Evolutionary conservation across 495 filamentous ascomycete genomes (phyloP).

Genomic region (Copromyces sp.): DNA sequence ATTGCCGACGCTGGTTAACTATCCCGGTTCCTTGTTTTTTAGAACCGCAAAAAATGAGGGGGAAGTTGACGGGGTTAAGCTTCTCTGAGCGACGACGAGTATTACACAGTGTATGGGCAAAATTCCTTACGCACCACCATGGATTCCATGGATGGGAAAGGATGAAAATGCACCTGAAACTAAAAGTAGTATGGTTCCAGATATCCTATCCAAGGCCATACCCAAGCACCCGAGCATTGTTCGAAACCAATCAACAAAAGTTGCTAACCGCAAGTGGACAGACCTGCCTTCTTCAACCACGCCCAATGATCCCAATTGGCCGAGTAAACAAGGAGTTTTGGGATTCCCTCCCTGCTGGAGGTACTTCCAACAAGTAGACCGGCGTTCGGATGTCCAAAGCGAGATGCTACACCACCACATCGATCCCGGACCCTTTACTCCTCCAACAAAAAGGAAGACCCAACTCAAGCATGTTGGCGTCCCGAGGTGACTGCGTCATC

Average conservation of each 20-base stretch:
- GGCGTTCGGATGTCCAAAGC: neutral
- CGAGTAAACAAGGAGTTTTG: neutral
- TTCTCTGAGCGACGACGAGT: neutral
- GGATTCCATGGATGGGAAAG: neutral
- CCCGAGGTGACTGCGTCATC: neutral
- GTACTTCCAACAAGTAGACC: neutral
- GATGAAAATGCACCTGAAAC: constrained; percentile 6
- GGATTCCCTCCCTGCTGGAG: neutral
- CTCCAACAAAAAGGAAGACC: neutral
- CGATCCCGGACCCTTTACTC: neutral
- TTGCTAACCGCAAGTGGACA: neutral
- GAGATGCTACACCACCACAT: neutral
- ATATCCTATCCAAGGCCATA: neutral
- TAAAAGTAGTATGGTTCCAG: constrained; percentile 2
- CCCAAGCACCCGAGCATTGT: neutral
- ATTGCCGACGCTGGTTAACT: neutral
- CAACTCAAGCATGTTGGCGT: neutral
- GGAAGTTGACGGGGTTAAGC: neutral
- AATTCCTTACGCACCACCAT: neutral
- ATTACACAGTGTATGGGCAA: neutral
- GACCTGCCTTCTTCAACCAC: neutral
- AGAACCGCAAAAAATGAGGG: neutral
- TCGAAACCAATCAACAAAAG: neutral
- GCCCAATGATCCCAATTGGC: neutral
- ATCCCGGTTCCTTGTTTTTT: neutral